Conservation (phyloP, 2,329 filamentous ascomycete genomes). For the Penicillium sp. region DNA sequence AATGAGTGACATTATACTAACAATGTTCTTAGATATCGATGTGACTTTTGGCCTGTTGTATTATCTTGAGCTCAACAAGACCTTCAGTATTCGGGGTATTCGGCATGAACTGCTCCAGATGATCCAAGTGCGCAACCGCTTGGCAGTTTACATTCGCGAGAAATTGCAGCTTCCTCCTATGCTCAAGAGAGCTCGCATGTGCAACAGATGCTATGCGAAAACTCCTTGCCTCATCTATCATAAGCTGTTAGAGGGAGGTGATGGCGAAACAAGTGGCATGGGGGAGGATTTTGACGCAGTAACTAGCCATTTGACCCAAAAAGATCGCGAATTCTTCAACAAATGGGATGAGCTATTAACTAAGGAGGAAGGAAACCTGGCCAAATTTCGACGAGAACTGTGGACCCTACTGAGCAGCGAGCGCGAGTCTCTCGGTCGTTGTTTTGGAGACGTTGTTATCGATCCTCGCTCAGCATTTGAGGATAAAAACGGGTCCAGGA, state of each 20-base stretch:
- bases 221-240: slow-evolving; percentile 87
- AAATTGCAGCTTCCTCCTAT: slow-evolving; percentile 82
- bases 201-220: slow-evolving; percentile 87
- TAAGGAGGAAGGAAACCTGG: slow-evolving; percentile 88
- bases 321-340: slow-evolving; percentile 79
- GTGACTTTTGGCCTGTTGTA: slow-evolving; percentile 89
- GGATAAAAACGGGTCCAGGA: slow-evolving; percentile 71
- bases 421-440: slow-evolving; percentile 83
- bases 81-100: slow-evolving; percentile 79
- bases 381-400: slow-evolving; percentile 82
- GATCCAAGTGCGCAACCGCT: slow-evolving; percentile 91
- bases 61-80: slow-evolving; percentile 89
- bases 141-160: slow-evolving; percentile 82
- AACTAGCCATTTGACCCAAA: slow-evolving; percentile 72
- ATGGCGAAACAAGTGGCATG: slow-evolving; percentile 77
- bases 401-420: slow-evolving; percentile 95
- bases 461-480: slow-evolving; percentile 73
- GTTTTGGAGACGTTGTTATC: slow-evolving; percentile 85
- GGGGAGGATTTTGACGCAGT: slow-evolving; percentile 79
- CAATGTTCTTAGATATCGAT: slow-evolving; percentile 65
- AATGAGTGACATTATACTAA: slow-evolving; percentile 12
- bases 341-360: slow-evolving; percentile 94
- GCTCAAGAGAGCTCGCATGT: slow-evolving; percentile 78
- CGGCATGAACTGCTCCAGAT: slow-evolving; percentile 90
- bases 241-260: slow-evolving; percentile 81